phyloP scores from a whole-genome alignment of 2,329 filamentous ascomycete species.

The Paraphaeosphaeria sporulosa region DNA sequence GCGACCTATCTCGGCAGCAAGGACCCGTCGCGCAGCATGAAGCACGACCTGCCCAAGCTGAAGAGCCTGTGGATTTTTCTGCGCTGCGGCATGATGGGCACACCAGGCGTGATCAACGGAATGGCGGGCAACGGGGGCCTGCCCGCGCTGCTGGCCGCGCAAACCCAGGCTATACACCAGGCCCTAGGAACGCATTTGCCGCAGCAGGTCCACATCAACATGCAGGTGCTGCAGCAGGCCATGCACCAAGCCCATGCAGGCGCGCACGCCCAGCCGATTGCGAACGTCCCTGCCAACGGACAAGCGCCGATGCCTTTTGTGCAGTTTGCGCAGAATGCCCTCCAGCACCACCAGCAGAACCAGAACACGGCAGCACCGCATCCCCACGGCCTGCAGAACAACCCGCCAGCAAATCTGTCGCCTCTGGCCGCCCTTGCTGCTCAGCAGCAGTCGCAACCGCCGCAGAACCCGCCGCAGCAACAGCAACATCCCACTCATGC shows the following conservation, averaged over 20 bases:
- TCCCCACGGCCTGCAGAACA: constrained; percentile 24
- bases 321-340: constrained; percentile 29
- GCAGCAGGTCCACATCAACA: constrained; percentile 34
- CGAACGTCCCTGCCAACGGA: constrained; percentile 1
- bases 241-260: constrained; percentile 16
- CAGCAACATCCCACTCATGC: constrained; percentile 7
- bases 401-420: constrained; percentile 21
- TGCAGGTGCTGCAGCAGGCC: constrained; percentile 12
- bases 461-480: constrained; percentile 10
- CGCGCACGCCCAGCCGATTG: constrained; percentile 8
- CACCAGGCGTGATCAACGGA: constrained; percentile 19
- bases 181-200: constrained; percentile 34
- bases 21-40: constrained; percentile 38
- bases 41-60: constrained; percentile 44
- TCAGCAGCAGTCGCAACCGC: constrained; percentile 20
- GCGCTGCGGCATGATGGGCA: constrained; percentile 32
- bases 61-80: constrained; percentile 47
- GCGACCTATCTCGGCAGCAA: constrained; percentile 45
- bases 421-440: constrained; percentile 18
- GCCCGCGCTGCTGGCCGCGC: constrained; percentile 27
- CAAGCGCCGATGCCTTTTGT: constrained; percentile 25
- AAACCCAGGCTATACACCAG: constrained; percentile 35
- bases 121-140: constrained; percentile 18
- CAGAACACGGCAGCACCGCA: constrained; percentile 14
- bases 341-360: constrained; percentile 13